Evolutionary conservation across 2,329 filamentous ascomycete species (phyloP).

Genomic region (Acephala macrosclerotiorum): DNA sequence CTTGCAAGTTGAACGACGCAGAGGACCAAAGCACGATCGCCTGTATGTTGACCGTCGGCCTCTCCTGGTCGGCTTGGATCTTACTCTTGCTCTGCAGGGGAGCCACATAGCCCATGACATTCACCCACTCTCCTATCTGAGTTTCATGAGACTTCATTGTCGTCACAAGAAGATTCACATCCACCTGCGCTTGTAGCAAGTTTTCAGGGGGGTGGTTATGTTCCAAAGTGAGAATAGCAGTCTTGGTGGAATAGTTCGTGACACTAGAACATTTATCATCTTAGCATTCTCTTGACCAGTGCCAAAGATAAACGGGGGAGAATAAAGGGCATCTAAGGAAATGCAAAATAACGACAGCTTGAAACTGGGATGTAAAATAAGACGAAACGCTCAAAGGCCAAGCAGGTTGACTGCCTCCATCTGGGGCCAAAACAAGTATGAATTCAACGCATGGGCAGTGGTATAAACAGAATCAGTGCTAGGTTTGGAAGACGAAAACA

Average conservation of each 20-base stretch:
- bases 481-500: neutral
- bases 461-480: neutral
- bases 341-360: neutral
- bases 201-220: conserved; percentile 66
- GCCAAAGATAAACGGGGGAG: neutral
- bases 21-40: conserved; percentile 81
- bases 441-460: neutral
- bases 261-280: conserved; percentile 53
- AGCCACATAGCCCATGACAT: conserved; percentile 82
- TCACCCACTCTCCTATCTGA: conserved; percentile 84
- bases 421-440: neutral
- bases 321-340: neutral
- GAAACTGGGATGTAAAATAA: neutral
- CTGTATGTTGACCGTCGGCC: conserved; percentile 62
- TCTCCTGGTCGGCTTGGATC: conserved; percentile 39
- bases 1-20: conserved; percentile 72
- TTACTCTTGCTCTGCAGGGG: conserved; percentile 18
- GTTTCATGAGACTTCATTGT: conserved; percentile 68
- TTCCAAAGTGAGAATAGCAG: conserved; percentile 70
- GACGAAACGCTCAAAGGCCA: neutral
- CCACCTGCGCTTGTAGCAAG: conserved; percentile 63
- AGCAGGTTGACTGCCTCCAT: neutral
- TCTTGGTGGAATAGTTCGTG: conserved; percentile 59
- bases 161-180: conserved; percentile 75
- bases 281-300: neutral